Conservation (phyloP, 2,329 filamentous ascomycete genomes). For the Botrytis fragariae region DNA sequence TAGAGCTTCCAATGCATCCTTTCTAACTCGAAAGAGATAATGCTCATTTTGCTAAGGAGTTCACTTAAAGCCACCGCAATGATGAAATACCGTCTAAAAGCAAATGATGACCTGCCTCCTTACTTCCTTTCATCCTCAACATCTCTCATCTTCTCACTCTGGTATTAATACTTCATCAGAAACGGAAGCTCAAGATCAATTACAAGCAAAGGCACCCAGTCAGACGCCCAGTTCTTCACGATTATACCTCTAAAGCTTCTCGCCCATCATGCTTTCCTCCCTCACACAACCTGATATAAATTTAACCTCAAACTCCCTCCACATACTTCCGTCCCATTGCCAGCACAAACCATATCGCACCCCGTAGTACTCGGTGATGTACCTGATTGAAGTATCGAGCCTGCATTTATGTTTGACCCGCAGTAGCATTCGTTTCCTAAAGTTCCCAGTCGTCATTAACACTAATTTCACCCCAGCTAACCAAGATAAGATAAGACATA, state of each 20-base stretch:
- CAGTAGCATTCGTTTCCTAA: constrained; percentile 2
- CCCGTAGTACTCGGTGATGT: neutral
- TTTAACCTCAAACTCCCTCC: constrained; percentile 6
- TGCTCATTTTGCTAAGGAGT: neutral
- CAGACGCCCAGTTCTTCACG: fast-evolving
- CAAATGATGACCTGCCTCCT: neutral
- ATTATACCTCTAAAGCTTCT: neutral
- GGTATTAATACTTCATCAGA: neutral
- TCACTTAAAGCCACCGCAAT: neutral
- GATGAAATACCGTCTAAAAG: neutral
- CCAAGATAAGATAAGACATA: neutral
- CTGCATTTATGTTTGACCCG: neutral
- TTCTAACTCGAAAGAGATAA: too few species aligned
- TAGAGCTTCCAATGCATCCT: neutral
- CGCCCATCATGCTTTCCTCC: too few species aligned
- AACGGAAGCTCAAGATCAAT: neutral
- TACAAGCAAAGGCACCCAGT: neutral
- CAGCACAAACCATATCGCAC: neutral
- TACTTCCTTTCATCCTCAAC: neutral
- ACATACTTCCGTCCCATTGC: neutral
- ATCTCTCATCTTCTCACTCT: neutral
- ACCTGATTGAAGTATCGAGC: neutral
- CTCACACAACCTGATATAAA: constrained; percentile 3
- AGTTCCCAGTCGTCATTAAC: neutral
- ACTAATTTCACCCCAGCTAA: neutral